Evolutionary conservation across 2,329 filamentous ascomycete species (phyloP), one percentile per base, ranked within the genome.

Genomic region (Davidsoniella virescens): DNA sequence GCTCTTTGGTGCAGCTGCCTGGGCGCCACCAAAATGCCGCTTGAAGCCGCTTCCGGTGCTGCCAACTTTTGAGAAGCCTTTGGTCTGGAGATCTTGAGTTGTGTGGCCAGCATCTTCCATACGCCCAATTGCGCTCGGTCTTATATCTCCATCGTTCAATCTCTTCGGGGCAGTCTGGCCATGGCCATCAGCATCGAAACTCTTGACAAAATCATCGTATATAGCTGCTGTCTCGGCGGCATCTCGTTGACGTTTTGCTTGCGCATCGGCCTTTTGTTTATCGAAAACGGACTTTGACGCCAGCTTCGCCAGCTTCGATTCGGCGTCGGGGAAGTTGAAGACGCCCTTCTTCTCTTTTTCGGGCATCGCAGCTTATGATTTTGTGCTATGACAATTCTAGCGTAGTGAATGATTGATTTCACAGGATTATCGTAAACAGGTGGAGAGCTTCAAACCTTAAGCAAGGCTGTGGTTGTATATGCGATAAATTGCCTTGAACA

Each of bases 281-380:
- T 94, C 88, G 62, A 93, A 94, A 23, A 83, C 73, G 17, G 87
- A 93, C 61, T 92, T 85, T 65, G 88, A 92, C 54, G 80, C 74
- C 0, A 85, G 79, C 45, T 85, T 85, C 51, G 82, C 77, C 47
- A 92, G 78, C 65, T 93, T 94, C 47, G 80, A 75, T 51, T 82
- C 76, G 53, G 85, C 72, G 59, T 87, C 77, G 12, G 84, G 81
- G 59, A 90, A 88, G 53, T 52, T 47, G 72, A 76, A 44, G 39
- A 48, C 16, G 10, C 29, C 29, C 29, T 33, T 33, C 29, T 33
- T 33, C 12, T 33, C 29, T 33, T 33, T 33, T 33, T 33, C 29
- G 29, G 29, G 29, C 29, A 33, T 33, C 29, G 29, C 29, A 33
- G 12, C 29, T 9, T 7, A 33, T 33, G 29, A 8, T 33, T 33